Evolutionary conservation across 257 asterid genomes (phyloP), one percentile per base, ranked within the genome.

Genomic region (Rhazya stricta): DNA sequence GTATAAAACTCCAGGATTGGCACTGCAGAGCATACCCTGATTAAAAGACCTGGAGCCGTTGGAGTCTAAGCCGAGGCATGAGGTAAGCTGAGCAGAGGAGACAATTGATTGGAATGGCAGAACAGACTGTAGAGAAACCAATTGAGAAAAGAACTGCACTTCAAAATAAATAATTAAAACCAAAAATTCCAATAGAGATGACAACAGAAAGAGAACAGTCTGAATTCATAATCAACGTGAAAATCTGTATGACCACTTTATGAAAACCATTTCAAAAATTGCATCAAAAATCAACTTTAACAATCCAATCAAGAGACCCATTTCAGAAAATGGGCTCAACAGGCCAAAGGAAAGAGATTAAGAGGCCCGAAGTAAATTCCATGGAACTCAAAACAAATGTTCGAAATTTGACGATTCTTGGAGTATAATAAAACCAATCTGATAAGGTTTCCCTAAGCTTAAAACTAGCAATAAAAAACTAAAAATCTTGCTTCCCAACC

Each of bases 1-100:
- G 62, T 84, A 88, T 93, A 97, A 93, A 93, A 93, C 97, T 83
- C 98, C 98, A 81, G 97, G 89, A 84, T 88, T 87, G 87, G 98
- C 93, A 91, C 93, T 83, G 96, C 92, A 89, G 78, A 93, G 86
- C 98, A 91, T 91, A 93, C 98, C 98, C 97, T 91, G 96, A 91
- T 97, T 89, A 91, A 91, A 82, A 48, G 98, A 93, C 77, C 98
- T 83, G 79, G 96, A 91, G 81, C 96, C 92, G 23, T 77, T 88
- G 66, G 91, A 74, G 81, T 91, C 96, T 45, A 85, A 68, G 30
- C 94, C 94, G 2, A 93, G 94, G 82, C 96, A 87, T 1, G 91
- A 91, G 34, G 96, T 91, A 48, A 93, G 96, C 79, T 97, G 77
- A 62, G 98, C 96, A 0, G 98, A 83, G 4, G 98, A 90, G 61